Percentiles rank a stretch among this genome's conserved stretches.
Evolutionary conservation across 169 alveolate genomes (phyloP).

Genomic region (Plasmodium ovale): DNA sequence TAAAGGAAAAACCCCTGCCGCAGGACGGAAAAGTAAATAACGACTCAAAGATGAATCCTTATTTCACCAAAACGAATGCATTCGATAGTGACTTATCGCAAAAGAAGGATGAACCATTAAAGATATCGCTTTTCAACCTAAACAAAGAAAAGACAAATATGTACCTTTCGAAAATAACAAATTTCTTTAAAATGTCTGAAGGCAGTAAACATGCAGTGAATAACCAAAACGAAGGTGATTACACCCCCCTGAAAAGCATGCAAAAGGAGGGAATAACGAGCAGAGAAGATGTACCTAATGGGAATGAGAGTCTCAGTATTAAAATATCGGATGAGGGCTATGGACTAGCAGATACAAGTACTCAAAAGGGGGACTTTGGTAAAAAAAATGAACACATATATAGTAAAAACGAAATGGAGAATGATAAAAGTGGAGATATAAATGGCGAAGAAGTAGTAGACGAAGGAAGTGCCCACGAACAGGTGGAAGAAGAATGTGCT

Average conservation of each 20-base stretch:
- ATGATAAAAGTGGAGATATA: neutral
- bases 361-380: neutral
- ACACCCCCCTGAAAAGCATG: neutral
- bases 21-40: neutral
- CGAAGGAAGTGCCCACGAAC: too few species aligned
- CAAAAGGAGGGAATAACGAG: neutral
- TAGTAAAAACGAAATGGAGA: neutral
- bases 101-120: neutral
- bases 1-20: neutral
- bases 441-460: too few species aligned
- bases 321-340: neutral
- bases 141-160: conserved; percentile 19
- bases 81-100: neutral
- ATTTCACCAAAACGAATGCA: neutral
- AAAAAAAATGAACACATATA: neutral
- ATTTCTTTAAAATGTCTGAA: conserved; percentile 26
- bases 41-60: neutral
- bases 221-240: neutral
- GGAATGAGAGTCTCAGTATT: neutral
- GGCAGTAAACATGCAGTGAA: neutral
- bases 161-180: conserved; percentile 27
- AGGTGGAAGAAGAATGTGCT: too few species aligned
- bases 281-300: neutral
- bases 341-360: neutral
- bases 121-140: neutral